Evolutionary conservation across 345 rosid genomes (phyloP).

Genomic region (Gossypium stocksii): DNA sequence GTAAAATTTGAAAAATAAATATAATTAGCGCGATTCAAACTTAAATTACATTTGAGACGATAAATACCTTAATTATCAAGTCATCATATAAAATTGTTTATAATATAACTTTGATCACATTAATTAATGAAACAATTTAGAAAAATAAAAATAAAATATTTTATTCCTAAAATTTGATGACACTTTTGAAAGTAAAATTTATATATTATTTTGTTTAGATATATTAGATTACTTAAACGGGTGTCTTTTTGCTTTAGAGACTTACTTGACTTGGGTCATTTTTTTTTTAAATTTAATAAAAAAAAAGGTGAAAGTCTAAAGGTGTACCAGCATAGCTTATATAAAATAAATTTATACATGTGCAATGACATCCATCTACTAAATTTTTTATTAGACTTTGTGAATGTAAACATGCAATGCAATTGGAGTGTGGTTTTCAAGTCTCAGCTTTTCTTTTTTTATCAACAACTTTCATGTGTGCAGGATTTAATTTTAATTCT

Average conservation of each 20-base stretch:
- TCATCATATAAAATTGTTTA: no score
- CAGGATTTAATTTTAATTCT: no score
- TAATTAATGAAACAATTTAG: no score
- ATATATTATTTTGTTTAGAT: no score
- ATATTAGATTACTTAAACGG: background rate
- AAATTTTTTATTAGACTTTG: background rate
- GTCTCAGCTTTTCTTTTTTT: no score
- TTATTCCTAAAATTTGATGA: background rate
- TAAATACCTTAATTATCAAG: no score
- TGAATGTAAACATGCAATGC: background rate
- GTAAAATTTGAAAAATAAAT: no score
- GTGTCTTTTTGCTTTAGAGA: background rate
- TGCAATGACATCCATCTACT: no score
- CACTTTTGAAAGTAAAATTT: background rate
- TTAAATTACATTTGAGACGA: no score
- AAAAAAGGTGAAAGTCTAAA: no score
- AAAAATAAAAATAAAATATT: no score
- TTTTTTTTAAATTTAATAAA: background rate
- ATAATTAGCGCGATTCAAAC: rapidly evolving
- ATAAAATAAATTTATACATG: background rate
- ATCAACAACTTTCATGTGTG: background rate
- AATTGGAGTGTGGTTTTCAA: background rate
- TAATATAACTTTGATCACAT: no score
- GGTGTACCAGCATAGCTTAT: background rate
- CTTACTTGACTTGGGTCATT: background rate